Evolutionary conservation across 352 stramenopile genomes (phyloP).

Genomic region (Phytopythium boreale): DNA sequence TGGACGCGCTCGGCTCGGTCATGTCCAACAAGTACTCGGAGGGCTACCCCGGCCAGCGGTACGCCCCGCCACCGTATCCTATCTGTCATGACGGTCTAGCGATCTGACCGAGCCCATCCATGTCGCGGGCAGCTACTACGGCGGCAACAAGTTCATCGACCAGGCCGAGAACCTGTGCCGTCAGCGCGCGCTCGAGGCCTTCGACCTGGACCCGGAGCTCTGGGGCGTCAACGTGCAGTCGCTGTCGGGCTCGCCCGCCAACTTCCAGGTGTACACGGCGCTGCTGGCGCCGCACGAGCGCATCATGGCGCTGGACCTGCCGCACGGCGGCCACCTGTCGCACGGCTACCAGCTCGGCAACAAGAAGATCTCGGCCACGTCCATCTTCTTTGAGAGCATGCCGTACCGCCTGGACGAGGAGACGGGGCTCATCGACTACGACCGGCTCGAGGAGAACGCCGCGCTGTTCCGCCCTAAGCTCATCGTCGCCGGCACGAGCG

Average conservation of each 20-base stretch:
- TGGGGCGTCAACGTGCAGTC: slow-evolving; percentile 98
- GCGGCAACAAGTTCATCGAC: slow-evolving; percentile 99
- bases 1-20: slow-evolving; percentile 97
- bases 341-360: slow-evolving; percentile 98
- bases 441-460: slow-evolving; percentile 95
- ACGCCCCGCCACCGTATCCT: too few species aligned
- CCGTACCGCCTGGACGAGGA: slow-evolving; percentile 96
- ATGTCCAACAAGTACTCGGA: slow-evolving; percentile 99
- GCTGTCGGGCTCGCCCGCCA: slow-evolving; percentile 97
- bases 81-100: too few species aligned
- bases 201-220: slow-evolving; percentile 94
- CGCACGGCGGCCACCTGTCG: slow-evolving; percentile 97
- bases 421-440: slow-evolving; percentile 99
- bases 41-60: slow-evolving; percentile 92
- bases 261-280: slow-evolving; percentile 99
- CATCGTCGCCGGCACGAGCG: slow-evolving; percentile 98
- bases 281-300: slow-evolving; percentile 98
- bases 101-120: background rate
- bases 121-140: slow-evolving; percentile 80
- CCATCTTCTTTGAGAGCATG: slow-evolving; percentile 99
- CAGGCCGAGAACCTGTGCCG: slow-evolving; percentile 98
- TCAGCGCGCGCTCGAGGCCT: slow-evolving; percentile 95
- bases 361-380: slow-evolving; percentile 99
- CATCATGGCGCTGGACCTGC: slow-evolving; percentile 98
- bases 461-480: slow-evolving; percentile 95